Percentiles rank a stretch among this genome's conserved stretches.
These are phyloP conservation scores for Phytophthora hybrid DNA, from an alignment of 352 stramenopile species.

Conservation along the genomic window DNA sequence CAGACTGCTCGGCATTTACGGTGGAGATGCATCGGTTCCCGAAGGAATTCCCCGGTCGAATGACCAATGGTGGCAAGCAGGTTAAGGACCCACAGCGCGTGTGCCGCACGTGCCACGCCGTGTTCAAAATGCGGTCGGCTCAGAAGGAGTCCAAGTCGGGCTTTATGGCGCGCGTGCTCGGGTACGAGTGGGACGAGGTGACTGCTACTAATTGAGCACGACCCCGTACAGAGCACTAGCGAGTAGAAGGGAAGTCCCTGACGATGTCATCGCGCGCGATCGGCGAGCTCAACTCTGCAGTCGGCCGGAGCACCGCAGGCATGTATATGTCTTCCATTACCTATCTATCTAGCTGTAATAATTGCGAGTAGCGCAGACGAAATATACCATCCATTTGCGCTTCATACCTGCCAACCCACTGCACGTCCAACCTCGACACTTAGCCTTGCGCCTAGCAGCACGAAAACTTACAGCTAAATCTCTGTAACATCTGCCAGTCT, in stretches of 20 bases:
- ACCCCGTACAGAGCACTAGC: slow-evolving; percentile 33
- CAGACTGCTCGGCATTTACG: slow-evolving; percentile 80
- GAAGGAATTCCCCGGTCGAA: slow-evolving; percentile 83
- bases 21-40: slow-evolving; percentile 86
- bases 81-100: slow-evolving; percentile 86
- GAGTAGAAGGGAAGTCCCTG: slow-evolving; percentile 39
- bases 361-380: slow-evolving; percentile 44
- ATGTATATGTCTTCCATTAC: slow-evolving; percentile 43
- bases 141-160: slow-evolving; percentile 88
- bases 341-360: slow-evolving; percentile 53
- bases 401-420: neutral
- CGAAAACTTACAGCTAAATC: slow-evolving; percentile 9
- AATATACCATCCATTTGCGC: slow-evolving; percentile 36
- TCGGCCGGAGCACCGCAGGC: slow-evolving; percentile 15
- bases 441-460: too few relatives aligned
- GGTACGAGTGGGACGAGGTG: slow-evolving; percentile 90
- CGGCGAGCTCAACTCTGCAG: slow-evolving; percentile 13
- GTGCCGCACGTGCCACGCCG: slow-evolving; percentile 82
- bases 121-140: slow-evolving; percentile 86
- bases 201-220: slow-evolving; percentile 48
- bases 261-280: slow-evolving; percentile 20
- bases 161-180: slow-evolving; percentile 84
- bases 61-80: slow-evolving; percentile 66
- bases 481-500: slow-evolving; percentile 43
- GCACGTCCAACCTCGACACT: too few relatives aligned